Evolutionary conservation across 305 asterid species (phyloP), one percentile per base, ranked within the genome.

Genomic region (Ruellia speciosa): DNA sequence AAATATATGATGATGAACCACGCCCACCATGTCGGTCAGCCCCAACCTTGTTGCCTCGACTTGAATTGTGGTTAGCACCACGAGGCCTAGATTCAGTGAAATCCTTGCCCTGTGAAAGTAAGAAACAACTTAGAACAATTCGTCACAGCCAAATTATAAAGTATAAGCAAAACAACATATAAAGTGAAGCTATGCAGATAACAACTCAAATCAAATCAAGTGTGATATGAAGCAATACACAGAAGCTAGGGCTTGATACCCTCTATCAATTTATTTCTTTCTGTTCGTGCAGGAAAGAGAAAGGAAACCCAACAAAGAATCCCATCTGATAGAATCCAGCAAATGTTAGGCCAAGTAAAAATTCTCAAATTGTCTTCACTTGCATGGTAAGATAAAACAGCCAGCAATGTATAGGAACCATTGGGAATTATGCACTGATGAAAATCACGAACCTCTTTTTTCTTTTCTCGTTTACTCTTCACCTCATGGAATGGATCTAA

Each of bases 391-490:
- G 15, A 43, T 11, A 11, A 43, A 43, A 43, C 6, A 43, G 48
- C 11, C 5, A 43, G 5, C 11, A 10, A 43, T 43, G 6, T 10
- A 37, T 37, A 37, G 11, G 0, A 37, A 7, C n/a, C 48, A 14
- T 12, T 10, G 48, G 5, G 15, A 10, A 43, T 43, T 12, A 10
- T 0, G 15, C 15, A 43, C 6, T 34, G 58, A 75, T 20, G 35
- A 75, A 63, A 69, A 66, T 49, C 63, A 70, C 76, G 17, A 74
- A 88, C 99, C 95, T 86, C 96, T 78, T 92, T 92, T 73, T 87
- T 92, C 94, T 88, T 92, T 54, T 88, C 96, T 62, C 92, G 79
- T 72, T 92, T 92, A 78, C 94, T 92, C 92, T 86, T 92, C 87
- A 92, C 99, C 83, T 92, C 99, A 20, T 70, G 90, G 74, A 92